These are phyloP conservation scores for Ophiosphaerella narmari DNA, from an alignment of 2,329 filamentous ascomycete genomes.

Conservation along the genomic window DNA sequence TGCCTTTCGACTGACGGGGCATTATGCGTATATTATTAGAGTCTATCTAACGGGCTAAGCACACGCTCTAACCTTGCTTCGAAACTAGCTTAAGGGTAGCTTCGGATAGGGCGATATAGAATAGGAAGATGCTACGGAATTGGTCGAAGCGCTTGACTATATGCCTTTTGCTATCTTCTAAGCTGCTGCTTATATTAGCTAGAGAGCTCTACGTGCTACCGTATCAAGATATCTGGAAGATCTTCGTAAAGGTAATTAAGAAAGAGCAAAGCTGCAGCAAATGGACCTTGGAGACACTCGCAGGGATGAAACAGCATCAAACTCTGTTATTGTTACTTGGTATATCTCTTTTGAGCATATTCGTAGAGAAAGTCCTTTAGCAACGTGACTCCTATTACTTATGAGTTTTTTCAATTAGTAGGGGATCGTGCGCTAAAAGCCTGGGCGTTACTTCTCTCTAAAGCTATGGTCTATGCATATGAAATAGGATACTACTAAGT, in stretches of 20 bases:
- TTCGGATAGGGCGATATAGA: slow-evolving; percentile 2
- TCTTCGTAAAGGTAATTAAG: slow-evolving; percentile 42
- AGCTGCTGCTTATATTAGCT: slow-evolving; percentile 40
- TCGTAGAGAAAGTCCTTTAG: slow-evolving; percentile 29
- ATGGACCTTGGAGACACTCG: slow-evolving; percentile 36
- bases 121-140: slow-evolving; percentile 5
- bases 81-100: slow-evolving; percentile 18
- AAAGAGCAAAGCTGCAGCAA: slow-evolving; percentile 22
- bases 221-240: slow-evolving; percentile 45
- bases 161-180: slow-evolving; percentile 42
- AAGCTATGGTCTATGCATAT: no score
- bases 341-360: slow-evolving; percentile 43
- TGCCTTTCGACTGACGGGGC: slow-evolving; percentile 3
- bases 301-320: slow-evolving; percentile 39
- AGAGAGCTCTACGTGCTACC: slow-evolving; percentile 9
- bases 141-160: slow-evolving; percentile 9
- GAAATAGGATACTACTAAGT: no score
- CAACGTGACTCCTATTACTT: slow-evolving; percentile 52
- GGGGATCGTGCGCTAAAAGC: slow-evolving; percentile 36
- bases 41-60: slow-evolving; percentile 25
- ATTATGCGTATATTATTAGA: slow-evolving; percentile 15
- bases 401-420: slow-evolving; percentile 56
- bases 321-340: slow-evolving; percentile 47
- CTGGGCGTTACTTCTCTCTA: slow-evolving; percentile 11
- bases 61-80: slow-evolving; percentile 21